Conservation (phyloP, 257 asterid genomes). For the Solanum raphanifolium region DNA sequence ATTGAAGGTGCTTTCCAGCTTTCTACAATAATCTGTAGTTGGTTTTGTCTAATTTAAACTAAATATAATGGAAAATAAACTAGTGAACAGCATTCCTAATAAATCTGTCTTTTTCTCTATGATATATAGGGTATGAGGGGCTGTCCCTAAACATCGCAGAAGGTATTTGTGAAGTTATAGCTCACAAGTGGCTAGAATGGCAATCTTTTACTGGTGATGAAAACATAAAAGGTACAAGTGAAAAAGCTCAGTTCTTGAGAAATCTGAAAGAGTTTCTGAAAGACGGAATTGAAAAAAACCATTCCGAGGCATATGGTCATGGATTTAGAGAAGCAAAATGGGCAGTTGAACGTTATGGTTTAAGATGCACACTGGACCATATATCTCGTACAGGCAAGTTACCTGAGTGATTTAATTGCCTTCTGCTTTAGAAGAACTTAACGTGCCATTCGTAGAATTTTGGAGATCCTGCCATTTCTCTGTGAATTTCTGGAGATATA, state of each 20-base stretch:
- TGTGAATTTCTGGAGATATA: neutral
- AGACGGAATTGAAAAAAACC: neutral
- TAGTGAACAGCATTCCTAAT: neutral
- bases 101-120: neutral
- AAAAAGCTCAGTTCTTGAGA: neutral
- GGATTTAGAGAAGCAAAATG: constrained; percentile 5
- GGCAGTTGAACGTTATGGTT: constrained; percentile 3
- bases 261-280: neutral
- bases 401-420: neutral
- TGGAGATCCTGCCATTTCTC: neutral
- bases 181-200: constrained; percentile 4
- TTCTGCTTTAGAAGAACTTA: neutral
- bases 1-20: neutral
- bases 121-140: neutral
- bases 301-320: constrained; percentile 1
- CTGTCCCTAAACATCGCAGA: neutral
- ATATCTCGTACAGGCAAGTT: neutral
- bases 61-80: neutral
- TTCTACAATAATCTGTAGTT: neutral
- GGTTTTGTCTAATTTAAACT: neutral
- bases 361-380: neutral
- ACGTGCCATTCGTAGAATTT: neutral
- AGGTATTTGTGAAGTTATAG: constrained; percentile 1
- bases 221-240: neutral
- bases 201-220: neutral